Percentiles rank a stretch among this genome's conserved stretches.
phyloP scores from a whole-genome alignment of 202 grass and related monocot species.

The Panicum virgatum region DNA sequence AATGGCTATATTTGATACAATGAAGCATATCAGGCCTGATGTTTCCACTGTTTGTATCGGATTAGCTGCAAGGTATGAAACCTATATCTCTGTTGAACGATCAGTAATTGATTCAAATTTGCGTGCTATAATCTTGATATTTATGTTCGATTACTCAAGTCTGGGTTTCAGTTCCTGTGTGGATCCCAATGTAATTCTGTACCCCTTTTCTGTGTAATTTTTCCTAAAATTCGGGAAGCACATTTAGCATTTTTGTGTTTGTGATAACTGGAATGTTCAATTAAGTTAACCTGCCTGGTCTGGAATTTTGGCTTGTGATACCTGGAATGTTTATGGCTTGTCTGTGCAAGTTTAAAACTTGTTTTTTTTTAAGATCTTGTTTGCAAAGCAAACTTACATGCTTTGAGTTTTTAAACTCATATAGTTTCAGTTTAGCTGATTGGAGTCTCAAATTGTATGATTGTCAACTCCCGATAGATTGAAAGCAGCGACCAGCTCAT shows the following conservation, averaged over 20 bases:
- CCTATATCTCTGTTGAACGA: neutral
- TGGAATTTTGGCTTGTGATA: conserved; percentile 7
- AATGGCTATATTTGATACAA: conserved; percentile 96
- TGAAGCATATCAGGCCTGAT: conserved; percentile 92
- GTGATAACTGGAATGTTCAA: too few species aligned
- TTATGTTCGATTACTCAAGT: conserved; percentile 15
- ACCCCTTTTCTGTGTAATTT: neutral
- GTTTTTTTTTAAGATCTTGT: neutral
- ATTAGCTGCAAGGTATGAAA: conserved; percentile 77
- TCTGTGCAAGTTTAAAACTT: neutral
- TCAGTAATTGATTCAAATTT: conserved; percentile 5
- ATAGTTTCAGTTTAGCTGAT: conserved; percentile 1
- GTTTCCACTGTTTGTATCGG: conserved; percentile 95
- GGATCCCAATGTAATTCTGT: neutral
- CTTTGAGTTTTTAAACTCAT: neutral
- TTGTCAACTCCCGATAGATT: neutral
- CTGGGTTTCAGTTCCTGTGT: conserved; percentile 4
- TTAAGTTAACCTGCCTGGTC: neutral
- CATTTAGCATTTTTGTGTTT: too few species aligned
- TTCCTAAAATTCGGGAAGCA: too few species aligned
- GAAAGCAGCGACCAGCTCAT: neutral
- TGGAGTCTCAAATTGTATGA: neutral
- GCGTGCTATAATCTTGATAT: neutral
- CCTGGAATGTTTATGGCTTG: neutral
- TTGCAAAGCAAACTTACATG: conserved; percentile 4